Evolutionary conservation across 2,329 filamentous ascomycete species (phyloP).

Genomic region (Lachnellula hyalina): DNA sequence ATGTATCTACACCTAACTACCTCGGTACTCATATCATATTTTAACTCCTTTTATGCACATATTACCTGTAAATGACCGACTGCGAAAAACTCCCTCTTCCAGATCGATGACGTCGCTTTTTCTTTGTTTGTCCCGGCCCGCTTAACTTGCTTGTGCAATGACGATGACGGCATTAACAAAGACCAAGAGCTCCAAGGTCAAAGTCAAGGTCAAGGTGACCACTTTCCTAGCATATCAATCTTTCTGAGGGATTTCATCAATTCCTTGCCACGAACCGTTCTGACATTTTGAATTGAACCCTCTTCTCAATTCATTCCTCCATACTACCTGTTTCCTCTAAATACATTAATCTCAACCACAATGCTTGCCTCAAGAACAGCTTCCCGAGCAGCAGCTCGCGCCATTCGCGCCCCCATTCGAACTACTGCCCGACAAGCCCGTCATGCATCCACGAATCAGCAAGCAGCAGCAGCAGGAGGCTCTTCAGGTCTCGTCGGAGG

Average conservation of each 20-base stretch:
- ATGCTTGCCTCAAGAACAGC: constrained; percentile 28
- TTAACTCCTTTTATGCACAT: no score
- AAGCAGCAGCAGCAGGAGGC: constrained; percentile 24
- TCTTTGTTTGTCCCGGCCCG: no score
- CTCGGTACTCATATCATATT: background rate
- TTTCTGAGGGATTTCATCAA: background rate
- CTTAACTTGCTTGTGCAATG: no score
- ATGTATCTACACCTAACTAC: background rate
- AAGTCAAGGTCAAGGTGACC: background rate
- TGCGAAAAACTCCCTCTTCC: no score
- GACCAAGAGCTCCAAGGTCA: no score
- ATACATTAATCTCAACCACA: background rate
- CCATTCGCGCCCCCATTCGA: constrained; percentile 20
- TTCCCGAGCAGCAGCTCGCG: constrained; percentile 21
- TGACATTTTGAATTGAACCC: background rate
- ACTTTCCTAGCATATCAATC: background rate
- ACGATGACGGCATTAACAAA: no score
- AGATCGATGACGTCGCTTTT: no score
- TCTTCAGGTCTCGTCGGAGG: constrained; percentile 42
- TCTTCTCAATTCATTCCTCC: background rate
- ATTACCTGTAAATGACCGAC: no score
- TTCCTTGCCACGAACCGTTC: background rate
- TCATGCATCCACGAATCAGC: constrained; percentile 21
- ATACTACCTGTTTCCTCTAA: background rate
- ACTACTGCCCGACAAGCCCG: constrained; percentile 28